Evolutionary conservation across 2,329 filamentous ascomycete genomes (phyloP), one percentile per base, ranked within the genome.

Genomic region (Nemania bipapillata): DNA sequence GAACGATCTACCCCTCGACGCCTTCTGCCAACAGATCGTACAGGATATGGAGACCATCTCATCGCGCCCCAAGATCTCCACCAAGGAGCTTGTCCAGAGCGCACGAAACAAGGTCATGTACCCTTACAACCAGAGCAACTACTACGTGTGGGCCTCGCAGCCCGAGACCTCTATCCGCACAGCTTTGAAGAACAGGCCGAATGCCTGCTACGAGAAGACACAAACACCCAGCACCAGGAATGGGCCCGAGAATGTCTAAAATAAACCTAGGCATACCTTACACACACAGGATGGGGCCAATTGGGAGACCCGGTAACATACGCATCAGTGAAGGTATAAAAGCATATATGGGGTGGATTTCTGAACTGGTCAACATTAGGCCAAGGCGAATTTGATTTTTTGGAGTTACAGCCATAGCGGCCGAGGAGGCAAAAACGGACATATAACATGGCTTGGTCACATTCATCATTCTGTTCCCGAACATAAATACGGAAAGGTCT

Each of bases 1-100:
- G 73, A 96, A 96, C 77, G 92, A 96, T 79, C 81, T 94, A 49
- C 91, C 91, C 0, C 84, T 94, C 2, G 92, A 95, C 76, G 82
- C 85, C 15, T 96, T 90, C 83, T 96, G 92, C 81, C 86, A 90
- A 42, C 91, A 94, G 75, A 85, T 96, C 49, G 87, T 90, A 24
- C 80, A 86, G 35, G 93, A 96, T 74, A 84, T 96, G 73, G 91
- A 95, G 76, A 88, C 91, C 66, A 89, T 95, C 73, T 89, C 90
- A 24, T 85, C 88, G 40, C 82, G 81, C 12, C 84, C 87, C 0
- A 79, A 85, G 24, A 85, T 87, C 3, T 81, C 82, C 24, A 78
- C 83, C 24, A 75, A 81, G 2, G 80, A 87, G 15, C 90, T 87
- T 73, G 82, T 87, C 74, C 72, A 77, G 50, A 79, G 79, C 22